These are phyloP conservation scores for Candida labiduridarum DNA, from an alignment of 1,139 yeast genomes.

Conservation along the genomic window DNA sequence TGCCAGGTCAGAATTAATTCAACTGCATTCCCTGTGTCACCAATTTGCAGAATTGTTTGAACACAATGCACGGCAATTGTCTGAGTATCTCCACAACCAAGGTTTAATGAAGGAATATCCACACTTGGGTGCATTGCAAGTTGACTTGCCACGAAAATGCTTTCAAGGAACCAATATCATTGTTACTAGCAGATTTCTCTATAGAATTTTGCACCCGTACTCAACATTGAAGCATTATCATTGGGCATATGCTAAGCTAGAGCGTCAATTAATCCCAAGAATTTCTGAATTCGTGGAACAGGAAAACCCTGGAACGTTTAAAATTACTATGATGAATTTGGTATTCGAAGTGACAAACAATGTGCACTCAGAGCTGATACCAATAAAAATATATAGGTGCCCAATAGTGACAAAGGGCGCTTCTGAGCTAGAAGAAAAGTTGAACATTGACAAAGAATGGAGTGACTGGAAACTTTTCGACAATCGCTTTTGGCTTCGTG, in stretches of 20 bases:
- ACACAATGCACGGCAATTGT: slow-evolving; percentile 14
- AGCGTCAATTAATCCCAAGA: slow-evolving; percentile 33
- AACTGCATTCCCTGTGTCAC: slow-evolving; percentile 19
- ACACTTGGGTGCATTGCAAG: slow-evolving; percentile 12
- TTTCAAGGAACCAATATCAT: slow-evolving; percentile 11
- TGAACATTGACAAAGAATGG: slow-evolving; percentile 17
- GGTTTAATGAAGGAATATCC: slow-evolving; percentile 9
- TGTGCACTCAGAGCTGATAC: slow-evolving; percentile 7
- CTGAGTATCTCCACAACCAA: slow-evolving; percentile 9
- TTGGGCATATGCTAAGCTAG: slow-evolving; percentile 49
- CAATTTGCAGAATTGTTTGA: slow-evolving; percentile 19
- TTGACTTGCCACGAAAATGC: slow-evolving; percentile 11
- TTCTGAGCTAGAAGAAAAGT: slow-evolving; percentile 6
- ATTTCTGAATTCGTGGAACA: slow-evolving; percentile 15
- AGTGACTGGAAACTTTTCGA: slow-evolving; percentile 39
- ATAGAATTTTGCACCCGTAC: slow-evolving; percentile 30
- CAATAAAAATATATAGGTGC: slow-evolving; percentile 23
- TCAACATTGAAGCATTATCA: slow-evolving; percentile 47
- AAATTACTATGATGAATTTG: slow-evolving; percentile 26
- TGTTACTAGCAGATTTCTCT: slow-evolving; percentile 38
- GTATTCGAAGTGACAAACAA: slow-evolving; percentile 19
- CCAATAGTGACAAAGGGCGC: slow-evolving; percentile 26
- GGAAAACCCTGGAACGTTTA: slow-evolving; percentile 6
- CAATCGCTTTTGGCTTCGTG: slow-evolving; percentile 37
- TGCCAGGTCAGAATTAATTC: slow-evolving; percentile 17